A percentile compares a stretch with the other conserved stretches of the same genome.
phyloP scores from a whole-genome alignment of 23 red algal genomes.

The Chondrus crispus region DNA sequence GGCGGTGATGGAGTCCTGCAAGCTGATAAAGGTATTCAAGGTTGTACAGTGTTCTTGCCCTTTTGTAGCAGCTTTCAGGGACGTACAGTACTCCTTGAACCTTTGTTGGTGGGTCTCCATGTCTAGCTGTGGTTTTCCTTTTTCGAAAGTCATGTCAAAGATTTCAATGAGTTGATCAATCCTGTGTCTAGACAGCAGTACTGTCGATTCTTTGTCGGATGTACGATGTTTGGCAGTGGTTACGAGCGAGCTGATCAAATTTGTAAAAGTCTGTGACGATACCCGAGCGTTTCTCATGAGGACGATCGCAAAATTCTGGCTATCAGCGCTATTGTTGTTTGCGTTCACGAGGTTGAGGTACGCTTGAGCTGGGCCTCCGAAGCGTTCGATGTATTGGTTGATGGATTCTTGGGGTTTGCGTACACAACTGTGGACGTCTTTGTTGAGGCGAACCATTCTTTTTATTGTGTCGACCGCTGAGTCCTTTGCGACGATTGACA shows the following conservation, averaged over 20 bases:
- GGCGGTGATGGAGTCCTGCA: neutral
- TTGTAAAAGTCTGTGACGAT: neutral
- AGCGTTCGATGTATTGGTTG: neutral
- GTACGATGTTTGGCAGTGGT: neutral
- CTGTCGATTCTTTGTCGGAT: neutral
- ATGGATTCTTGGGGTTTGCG: neutral
- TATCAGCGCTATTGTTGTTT: neutral
- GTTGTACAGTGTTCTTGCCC: neutral
- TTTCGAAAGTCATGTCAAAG: neutral
- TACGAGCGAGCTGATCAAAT: neutral
- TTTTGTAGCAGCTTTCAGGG: neutral
- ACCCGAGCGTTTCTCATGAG: neutral
- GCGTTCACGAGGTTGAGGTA: slow-evolving; percentile 13
- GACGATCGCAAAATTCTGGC: slow-evolving; percentile 1
- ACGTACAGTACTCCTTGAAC: neutral
- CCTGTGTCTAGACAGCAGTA: neutral
- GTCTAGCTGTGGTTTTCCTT: neutral
- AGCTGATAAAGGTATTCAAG: neutral
- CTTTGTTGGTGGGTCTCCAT: neutral
- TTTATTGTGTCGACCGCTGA: neutral
- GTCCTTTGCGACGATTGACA: slow-evolving; percentile 21
- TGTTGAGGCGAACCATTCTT: neutral
- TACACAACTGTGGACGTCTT: neutral
- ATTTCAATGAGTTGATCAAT: neutral
- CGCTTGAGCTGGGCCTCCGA: neutral